These are phyloP conservation scores for Lasiodiplodia sp. DNA, from an alignment of 2,329 filamentous ascomycete genomes.

Conservation along the genomic window DNA sequence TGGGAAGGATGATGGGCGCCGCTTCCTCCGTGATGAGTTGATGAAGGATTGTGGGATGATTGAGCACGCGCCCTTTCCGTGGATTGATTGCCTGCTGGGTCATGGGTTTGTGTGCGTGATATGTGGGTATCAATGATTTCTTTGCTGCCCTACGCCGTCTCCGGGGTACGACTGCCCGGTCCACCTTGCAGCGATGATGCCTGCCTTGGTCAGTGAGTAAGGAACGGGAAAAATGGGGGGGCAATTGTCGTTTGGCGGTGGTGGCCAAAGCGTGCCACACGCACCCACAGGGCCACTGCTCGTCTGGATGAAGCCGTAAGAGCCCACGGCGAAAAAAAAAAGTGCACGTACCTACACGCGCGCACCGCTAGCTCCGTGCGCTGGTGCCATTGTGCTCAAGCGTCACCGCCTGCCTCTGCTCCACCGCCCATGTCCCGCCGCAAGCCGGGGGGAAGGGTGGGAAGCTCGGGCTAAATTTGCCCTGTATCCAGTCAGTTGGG, in stretches of 20 bases:
- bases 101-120: slow-evolving; percentile 1
- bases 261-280: slow-evolving; percentile 11
- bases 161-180: neutral
- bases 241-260: neutral
- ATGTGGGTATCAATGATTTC: neutral
- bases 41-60: slow-evolving; percentile 2
- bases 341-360: neutral
- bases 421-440: slow-evolving; percentile 1
- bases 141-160: neutral
- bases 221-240: neutral
- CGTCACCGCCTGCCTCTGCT: slow-evolving; percentile 13
- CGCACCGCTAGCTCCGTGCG: neutral
- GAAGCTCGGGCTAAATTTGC: neutral
- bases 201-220: slow-evolving; percentile 1
- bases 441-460: neutral
- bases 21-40: neutral
- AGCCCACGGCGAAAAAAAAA: neutral
- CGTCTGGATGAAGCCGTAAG: slow-evolving; percentile 22
- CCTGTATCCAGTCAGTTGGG: neutral
- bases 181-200: neutral
- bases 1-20: neutral
- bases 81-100: neutral
- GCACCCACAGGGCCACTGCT: slow-evolving; percentile 2
- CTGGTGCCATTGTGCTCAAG: slow-evolving; percentile 1
- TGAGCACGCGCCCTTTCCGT: neutral